Evolutionary conservation across 177 flowering plant species (phyloP), one percentile per base, ranked within the genome.

Genomic region (Vitis hybrid): DNA sequence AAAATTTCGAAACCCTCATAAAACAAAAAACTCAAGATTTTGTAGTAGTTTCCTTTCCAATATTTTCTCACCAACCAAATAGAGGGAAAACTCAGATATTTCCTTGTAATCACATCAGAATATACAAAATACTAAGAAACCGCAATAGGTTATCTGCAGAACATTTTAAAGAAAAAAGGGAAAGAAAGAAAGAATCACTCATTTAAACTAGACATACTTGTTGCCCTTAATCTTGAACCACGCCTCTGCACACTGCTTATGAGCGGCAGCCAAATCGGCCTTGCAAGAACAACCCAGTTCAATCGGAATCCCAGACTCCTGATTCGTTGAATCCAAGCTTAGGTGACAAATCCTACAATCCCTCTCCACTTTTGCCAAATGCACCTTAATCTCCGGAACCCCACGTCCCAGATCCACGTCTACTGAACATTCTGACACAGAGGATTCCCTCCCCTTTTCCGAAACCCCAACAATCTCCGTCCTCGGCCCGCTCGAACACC

Each of bases 161-260:
- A 68, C 11, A 11, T 26, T 21, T 34, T 19, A 56, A 56, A 45
- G 11, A 30, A 50, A 34, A 23, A 59, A 59, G 11, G 21, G 21
- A 59, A 59, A 21, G 13, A 11, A 32, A 61, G 39, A 21, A 5
- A 39, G 48, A 39, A 39, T 39, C 48, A 6, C 11, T 26, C 32
- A 21, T 11, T 61, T 58, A 4, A n/a, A 12, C 3, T 11, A 14
- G 4, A 69, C 82, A 79, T 64, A 85, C 86, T 64, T 82, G 81
- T 83, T 81, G 30, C 84, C 86, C 76, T 81, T 85, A 51, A 81
- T 85, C 66, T 79, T 84, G 84, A 84, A 84, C 88, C 88, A 84
- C 58, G 86, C 77, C 56, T 84, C 86, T 26, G 88, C 88, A 72
- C 88, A 85, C 12, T 77, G 83, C 64, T 79, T 82, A 52, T 85